Evolutionary conservation across 2,329 filamentous ascomycete genomes (phyloP), one percentile per base, ranked within the genome.

Genomic region (Chrysoporthe cubensis): DNA sequence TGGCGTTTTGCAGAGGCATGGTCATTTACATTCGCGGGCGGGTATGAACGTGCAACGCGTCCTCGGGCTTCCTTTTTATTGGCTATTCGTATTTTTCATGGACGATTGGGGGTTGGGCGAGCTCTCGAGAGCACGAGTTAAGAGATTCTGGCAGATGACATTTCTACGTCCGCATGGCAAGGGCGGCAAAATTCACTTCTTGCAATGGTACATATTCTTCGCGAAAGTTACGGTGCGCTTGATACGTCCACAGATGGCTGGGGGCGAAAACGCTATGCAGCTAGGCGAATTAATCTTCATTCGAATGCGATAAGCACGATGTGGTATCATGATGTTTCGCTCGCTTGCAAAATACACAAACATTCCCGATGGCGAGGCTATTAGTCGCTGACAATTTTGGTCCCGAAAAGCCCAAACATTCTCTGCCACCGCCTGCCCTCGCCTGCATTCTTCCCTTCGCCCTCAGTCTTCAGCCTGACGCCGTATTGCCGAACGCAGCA

Each of bases 401-500:
- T 91, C 18, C 86, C 88, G 74, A 90, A 91, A 64, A 94, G 75
- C 6, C 84, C 83, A 78, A 89, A 92, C 71, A 86, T 78, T 66
- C 88, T 84, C 74, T 89, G 80, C 88, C 90, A 93, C 42, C 84
- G 79, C 71, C 71, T 79, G 3, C 77, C 82, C 1, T 78, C 68
- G 14, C 82, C 85, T 48, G 80, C 81, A 72, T 84, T 76, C 1
- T 80, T 82, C 71, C 82, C 82, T 5, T 66, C 71, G 18, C 78
- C 75, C 70, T 68, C 62, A 69, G 81, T 80, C 5, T 66, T 70
- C 16, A 83, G 76, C 66, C 78, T 82, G 58, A 91, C 79, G 6
- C 91, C 91, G 72, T 91, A 94, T 75, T 94, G 90, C 70, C 84
- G 84, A 69, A 94, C 84, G 73, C 90, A 92, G 75, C 91, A 94